Conservation (phyloP, 164 flowering plant genomes). For the Aristolochia fimbriata region DNA sequence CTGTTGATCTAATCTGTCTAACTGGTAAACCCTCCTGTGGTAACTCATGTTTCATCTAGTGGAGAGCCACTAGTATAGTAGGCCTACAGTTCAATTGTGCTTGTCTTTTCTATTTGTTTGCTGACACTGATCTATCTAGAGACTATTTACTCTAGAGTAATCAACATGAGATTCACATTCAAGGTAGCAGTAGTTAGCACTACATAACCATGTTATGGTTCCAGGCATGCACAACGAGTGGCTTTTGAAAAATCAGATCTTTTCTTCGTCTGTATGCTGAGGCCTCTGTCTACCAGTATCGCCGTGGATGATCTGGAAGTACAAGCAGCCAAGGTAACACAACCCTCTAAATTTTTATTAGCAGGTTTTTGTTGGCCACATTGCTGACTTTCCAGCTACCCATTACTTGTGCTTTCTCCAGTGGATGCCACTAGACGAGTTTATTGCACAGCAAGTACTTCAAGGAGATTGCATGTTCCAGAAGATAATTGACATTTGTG, state of each 20-base stretch:
- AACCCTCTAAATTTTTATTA: background rate
- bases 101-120: too few species aligned
- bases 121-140: too few species aligned
- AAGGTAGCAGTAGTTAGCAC: too few species aligned
- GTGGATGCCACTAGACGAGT: constrained; percentile 91
- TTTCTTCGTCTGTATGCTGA: constrained; percentile 78
- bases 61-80: too few species aligned
- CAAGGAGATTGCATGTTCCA: constrained; percentile 67
- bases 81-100: too few species aligned
- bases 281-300: constrained; percentile 53
- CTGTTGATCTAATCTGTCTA: too few species aligned
- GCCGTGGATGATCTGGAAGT: constrained; percentile 59
- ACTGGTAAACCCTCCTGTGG: too few species aligned
- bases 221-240: constrained; percentile 76
- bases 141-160: too few species aligned
- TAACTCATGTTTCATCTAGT: too few species aligned
- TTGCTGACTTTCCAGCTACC: background rate
- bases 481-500: constrained; percentile 62
- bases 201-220: background rate
- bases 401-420: constrained; percentile 14
- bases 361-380: background rate
- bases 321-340: constrained; percentile 71
- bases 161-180: too few species aligned
- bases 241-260: constrained; percentile 85
- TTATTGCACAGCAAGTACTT: constrained; percentile 54